Evolutionary conservation across 1,139 yeast species (phyloP), one percentile per base, ranked within the genome.

Genomic region (Debaryomycetaceae sp.): DNA sequence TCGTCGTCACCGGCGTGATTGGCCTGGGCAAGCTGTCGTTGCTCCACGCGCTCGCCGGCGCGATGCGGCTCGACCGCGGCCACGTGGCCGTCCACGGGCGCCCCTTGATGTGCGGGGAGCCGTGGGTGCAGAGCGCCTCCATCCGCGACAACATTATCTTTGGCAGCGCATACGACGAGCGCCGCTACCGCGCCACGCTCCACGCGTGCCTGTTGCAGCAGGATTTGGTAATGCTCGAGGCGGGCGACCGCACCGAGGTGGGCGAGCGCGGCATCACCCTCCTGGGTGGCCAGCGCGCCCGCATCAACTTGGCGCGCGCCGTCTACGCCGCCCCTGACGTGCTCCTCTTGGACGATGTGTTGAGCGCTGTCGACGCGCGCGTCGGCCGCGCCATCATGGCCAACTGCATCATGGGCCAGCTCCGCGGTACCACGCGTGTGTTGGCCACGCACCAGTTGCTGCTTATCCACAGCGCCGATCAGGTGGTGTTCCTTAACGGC

Each of bases 101-200:
- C 18, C 42, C 54, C 23, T 44, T 62, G 24, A 48, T 61, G 25
- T 61, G 70, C 36, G 49, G 61, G 9, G 43, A 51, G 9, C 68
- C 70, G 13, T 65, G 72, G 72, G 63, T 65, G 33, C 71, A 65
- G 48, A 65, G 65, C 40, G 53, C 71, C n/a, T 61, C 71, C 16
- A 61, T 65, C 14, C 51, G 65, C 30, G 63, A 62, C 24, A 65
- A 65, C 43, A 65, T 65, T 24, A 36, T 53, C 22, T 65, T 65
- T 42, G 71, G 71, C 9, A 45, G 49, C 25, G 48, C 48, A 13
- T 61, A 46, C 37, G 65, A 65, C 34, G 43, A 47, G 2, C 42
- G 32, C 0, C 48, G 43, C 29, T 65, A 65, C 42, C 40, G 45
- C 3, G 41, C 46, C 27, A 57, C 62, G 4, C 34, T 65, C 6